These are phyloP conservation scores for Suillus lakei DNA, from an alignment of 768 basidiomycete species.

Conservation along the genomic window DNA sequence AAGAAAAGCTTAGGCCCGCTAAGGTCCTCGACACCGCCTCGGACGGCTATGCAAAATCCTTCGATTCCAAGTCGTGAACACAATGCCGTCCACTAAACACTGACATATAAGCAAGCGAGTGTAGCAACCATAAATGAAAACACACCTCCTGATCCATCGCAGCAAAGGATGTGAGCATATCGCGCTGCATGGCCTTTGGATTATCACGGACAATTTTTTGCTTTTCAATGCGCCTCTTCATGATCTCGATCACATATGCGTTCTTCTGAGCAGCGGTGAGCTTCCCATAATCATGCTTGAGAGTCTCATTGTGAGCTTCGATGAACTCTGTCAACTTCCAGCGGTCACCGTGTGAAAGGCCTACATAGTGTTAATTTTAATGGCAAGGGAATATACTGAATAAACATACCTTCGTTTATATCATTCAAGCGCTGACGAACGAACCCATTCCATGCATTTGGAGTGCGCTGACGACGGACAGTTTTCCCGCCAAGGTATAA, in stretches of 20 bases:
- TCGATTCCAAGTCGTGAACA: neutral
- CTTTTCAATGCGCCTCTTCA: neutral
- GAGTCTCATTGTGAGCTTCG: neutral
- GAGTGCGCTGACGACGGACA: neutral
- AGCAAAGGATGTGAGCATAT: neutral
- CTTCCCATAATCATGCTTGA: neutral
- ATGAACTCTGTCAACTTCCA: neutral
- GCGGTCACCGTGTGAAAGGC: neutral
- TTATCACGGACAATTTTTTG: neutral
- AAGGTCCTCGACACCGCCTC: neutral
- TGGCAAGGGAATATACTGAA: neutral
- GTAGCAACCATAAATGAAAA: neutral
- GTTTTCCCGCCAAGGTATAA: no score
- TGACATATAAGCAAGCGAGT: neutral
- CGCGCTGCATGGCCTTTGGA: neutral
- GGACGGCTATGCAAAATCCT: constrained; percentile 5
- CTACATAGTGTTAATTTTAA: neutral
- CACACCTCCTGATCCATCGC: constrained; percentile 8
- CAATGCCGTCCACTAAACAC: constrained; percentile 1
- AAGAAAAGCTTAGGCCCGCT: constrained; percentile 6
- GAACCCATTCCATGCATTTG: neutral
- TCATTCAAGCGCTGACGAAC: neutral
- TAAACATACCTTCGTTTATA: neutral
- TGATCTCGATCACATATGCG: neutral
- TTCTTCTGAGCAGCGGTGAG: neutral